Evolutionary conservation across 2,329 filamentous ascomycete genomes (phyloP).

Genomic region (Curvularia sp.): DNA sequence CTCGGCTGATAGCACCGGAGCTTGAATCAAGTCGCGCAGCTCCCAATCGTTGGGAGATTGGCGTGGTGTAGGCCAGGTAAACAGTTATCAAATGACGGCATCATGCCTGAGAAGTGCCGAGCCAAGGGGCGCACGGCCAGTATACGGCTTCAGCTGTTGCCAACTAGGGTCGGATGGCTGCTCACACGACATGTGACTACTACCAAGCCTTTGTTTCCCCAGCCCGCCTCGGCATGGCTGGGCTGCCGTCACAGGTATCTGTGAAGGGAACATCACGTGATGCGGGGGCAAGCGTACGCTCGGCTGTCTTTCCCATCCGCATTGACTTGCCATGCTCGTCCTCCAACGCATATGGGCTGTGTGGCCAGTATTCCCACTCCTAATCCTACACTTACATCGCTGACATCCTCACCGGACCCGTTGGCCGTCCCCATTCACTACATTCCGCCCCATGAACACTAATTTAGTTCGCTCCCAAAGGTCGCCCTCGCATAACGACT

Average conservation of each 20-base stretch:
- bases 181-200: background rate
- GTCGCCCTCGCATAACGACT: background rate
- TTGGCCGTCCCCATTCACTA: background rate
- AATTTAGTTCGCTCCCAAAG: background rate
- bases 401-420: background rate
- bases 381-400: background rate
- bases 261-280: background rate
- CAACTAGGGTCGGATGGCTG: background rate
- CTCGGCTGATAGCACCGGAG: slow-evolving; percentile 18
- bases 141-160: background rate
- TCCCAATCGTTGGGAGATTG: slow-evolving; percentile 10
- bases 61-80: slow-evolving; percentile 3
- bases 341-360: background rate
- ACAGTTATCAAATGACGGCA: slow-evolving; percentile 24
- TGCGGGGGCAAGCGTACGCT: background rate
- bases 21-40: slow-evolving; percentile 10
- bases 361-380: too few species aligned
- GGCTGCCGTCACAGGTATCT: background rate
- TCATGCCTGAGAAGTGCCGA: slow-evolving; percentile 19
- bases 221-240: slow-evolving; percentile 3
- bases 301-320: background rate
- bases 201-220: background rate
- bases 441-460: background rate
- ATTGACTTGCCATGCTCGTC: background rate
- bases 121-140: slow-evolving; percentile 13